These are phyloP conservation scores for Endocladia muricata DNA, from an alignment of 31 red algal species.

Conservation along the genomic window DNA sequence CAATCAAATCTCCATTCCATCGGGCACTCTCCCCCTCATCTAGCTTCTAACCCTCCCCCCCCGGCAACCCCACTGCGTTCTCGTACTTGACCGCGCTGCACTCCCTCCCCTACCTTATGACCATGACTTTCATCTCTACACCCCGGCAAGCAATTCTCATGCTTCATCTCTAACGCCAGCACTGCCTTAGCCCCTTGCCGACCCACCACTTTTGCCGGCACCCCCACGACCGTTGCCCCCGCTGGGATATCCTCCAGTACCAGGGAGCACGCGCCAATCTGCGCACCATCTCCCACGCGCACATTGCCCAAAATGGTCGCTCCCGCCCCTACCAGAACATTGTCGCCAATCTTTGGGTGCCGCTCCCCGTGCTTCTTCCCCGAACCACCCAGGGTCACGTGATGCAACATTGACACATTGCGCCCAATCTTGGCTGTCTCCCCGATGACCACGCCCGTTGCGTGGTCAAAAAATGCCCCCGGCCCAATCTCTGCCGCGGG, in stretches of 20 bases:
- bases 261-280: constrained; percentile 84
- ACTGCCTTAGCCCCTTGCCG: constrained; percentile 58
- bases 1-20: too few species aligned
- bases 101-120: background rate
- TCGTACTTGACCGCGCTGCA: background rate
- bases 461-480: constrained; percentile 92
- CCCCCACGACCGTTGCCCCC: constrained; percentile 74
- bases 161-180: constrained; percentile 84
- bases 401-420: constrained; percentile 90
- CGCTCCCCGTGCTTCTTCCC: constrained; percentile 91
- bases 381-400: constrained; percentile 95
- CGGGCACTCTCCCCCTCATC: too few species aligned
- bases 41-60: too few species aligned
- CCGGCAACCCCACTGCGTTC: too few species aligned
- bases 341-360: constrained; percentile 87
- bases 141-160: constrained; percentile 55
- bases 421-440: constrained; percentile 92
- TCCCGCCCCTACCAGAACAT: constrained; percentile 92
- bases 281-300: constrained; percentile 65
- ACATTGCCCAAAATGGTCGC: constrained; percentile 91
- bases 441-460: constrained; percentile 94
- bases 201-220: constrained; percentile 77
- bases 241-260: constrained; percentile 75
- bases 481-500: constrained; percentile 86
- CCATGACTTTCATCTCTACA: constrained; percentile 33